These are phyloP conservation scores for Plasmodium yoelii DNA, from an alignment of 169 alveolate genomes.

Conservation along the genomic window DNA sequence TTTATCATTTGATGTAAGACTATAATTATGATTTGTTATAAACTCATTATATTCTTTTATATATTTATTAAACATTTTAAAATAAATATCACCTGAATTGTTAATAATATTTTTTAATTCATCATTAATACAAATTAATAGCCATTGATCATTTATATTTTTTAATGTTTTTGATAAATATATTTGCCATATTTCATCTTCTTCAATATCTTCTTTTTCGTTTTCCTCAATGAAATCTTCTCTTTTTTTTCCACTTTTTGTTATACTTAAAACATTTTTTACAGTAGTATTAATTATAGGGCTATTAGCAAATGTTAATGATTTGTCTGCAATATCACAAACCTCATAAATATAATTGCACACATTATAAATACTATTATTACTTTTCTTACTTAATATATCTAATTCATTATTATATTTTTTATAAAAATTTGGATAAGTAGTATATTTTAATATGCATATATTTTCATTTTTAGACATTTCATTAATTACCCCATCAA, in stretches of 20 bases:
- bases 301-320: slow-evolving; percentile 63
- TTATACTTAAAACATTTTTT: slow-evolving; percentile 67
- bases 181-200: slow-evolving; percentile 77
- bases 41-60: slow-evolving; percentile 66
- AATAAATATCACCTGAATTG: slow-evolving; percentile 51
- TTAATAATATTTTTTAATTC: slow-evolving; percentile 54
- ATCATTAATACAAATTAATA: slow-evolving; percentile 58
- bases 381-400: background rate
- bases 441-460: slow-evolving; percentile 68
- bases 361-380: slow-evolving; percentile 40
- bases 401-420: slow-evolving; percentile 57
- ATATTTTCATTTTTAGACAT: slow-evolving; percentile 68
- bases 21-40: slow-evolving; percentile 57
- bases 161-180: slow-evolving; percentile 63
- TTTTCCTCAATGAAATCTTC: slow-evolving; percentile 74
- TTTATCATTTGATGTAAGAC: background rate
- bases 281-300: slow-evolving; percentile 70
- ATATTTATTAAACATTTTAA: slow-evolving; percentile 62
- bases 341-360: slow-evolving; percentile 74
- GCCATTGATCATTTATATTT: slow-evolving; percentile 68
- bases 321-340: slow-evolving; percentile 75
- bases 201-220: slow-evolving; percentile 34
- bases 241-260: slow-evolving; percentile 74
- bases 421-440: slow-evolving; percentile 40
- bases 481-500: slow-evolving; percentile 67